Percentiles rank a stretch among this genome's conserved stretches.
Evolutionary conservation across 1,284 basidiomycete genomes (phyloP).

Genomic region (Cryptococcus sp.): DNA sequence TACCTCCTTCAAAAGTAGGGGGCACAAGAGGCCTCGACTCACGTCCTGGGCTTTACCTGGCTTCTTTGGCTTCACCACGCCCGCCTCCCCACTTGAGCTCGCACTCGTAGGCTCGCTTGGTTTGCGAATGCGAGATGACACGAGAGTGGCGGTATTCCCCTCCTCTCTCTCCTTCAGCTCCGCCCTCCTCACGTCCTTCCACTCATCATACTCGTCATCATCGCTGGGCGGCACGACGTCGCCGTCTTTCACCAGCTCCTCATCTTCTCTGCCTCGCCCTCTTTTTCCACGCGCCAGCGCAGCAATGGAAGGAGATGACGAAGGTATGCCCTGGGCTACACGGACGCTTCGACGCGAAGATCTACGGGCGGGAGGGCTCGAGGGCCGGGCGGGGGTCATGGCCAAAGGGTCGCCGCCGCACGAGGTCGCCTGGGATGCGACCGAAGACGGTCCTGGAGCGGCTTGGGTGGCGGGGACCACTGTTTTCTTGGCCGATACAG

Average conservation of each 20-base stretch:
- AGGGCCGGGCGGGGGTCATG: background rate
- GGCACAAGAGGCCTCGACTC: background rate
- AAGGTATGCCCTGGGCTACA: background rate
- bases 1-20: too few relatives aligned
- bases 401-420: background rate
- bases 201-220: slow-evolving; percentile 43
- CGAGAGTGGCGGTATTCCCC: background rate
- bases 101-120: background rate
- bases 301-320: background rate
- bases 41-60: slow-evolving; percentile 9
- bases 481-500: too few relatives aligned
- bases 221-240: slow-evolving; percentile 38
- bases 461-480: too few relatives aligned
- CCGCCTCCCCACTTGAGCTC: background rate
- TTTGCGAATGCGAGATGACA: background rate
- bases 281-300: slow-evolving; percentile 3
- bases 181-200: slow-evolving; percentile 21
- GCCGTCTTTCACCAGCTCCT: slow-evolving; percentile 4
- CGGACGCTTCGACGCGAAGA: too few relatives aligned
- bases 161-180: background rate
- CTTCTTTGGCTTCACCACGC: slow-evolving; percentile 5
- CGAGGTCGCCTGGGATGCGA: background rate
- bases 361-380: background rate
- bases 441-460: too few relatives aligned
- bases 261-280: slow-evolving; percentile 5